Conservation (phyloP, 257 asterid genomes). For the Lycium barbarum region DNA sequence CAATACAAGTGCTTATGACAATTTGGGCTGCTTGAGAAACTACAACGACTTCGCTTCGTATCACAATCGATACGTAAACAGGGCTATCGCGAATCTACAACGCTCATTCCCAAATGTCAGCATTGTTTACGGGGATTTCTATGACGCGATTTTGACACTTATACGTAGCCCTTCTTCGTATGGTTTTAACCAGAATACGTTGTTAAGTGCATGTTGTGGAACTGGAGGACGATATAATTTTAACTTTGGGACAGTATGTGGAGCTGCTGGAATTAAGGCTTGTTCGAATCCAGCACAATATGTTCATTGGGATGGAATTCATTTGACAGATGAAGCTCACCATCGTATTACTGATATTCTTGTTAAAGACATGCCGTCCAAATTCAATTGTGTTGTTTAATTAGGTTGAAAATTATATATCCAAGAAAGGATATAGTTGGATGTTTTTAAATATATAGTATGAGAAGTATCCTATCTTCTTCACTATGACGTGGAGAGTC, state of each 20-base stretch:
- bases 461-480: neutral
- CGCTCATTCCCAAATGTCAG: neutral
- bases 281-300: neutral
- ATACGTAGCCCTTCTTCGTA: neutral
- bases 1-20: neutral
- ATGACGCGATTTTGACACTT: neutral
- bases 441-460: neutral
- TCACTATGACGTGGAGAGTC: neutral
- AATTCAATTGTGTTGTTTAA: neutral
- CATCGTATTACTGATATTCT: neutral
- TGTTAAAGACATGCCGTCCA: slow-evolving; percentile 6
- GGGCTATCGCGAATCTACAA: neutral
- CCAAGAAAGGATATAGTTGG: neutral
- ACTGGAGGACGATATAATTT: slow-evolving; percentile 23
- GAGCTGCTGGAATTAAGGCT: slow-evolving; percentile 18
- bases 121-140: slow-evolving; percentile 24
- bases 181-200: slow-evolving; percentile 1
- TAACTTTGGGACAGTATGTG: slow-evolving; percentile 3
- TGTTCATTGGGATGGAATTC: slow-evolving; percentile 29
- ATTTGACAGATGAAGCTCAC: slow-evolving; percentile 27
- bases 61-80: neutral
- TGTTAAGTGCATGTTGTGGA: slow-evolving; percentile 25
- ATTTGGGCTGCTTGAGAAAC: slow-evolving; percentile 5
- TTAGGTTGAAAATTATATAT: too few species aligned
- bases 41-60: slow-evolving; percentile 23